These are phyloP conservation scores for Cytospora piceae DNA, from an alignment of 2,329 filamentous ascomycete species.

Conservation along the genomic window DNA sequence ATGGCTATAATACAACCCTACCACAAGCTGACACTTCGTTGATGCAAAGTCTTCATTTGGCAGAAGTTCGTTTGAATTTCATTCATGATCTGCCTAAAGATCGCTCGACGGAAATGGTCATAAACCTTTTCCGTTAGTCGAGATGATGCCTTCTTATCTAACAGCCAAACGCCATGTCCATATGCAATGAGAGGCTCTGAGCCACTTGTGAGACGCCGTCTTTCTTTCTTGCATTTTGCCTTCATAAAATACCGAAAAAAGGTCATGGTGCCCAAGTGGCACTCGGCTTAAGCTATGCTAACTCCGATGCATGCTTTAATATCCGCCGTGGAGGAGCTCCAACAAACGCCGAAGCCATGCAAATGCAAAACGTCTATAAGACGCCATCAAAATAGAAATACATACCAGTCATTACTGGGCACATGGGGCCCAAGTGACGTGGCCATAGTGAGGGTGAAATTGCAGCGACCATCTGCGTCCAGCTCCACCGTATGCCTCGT, in stretches of 20 bases:
- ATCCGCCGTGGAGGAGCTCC: neutral
- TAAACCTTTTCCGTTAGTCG: neutral
- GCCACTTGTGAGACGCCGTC: neutral
- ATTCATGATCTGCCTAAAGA: neutral
- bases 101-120: neutral
- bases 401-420: neutral
- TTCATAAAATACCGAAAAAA: neutral
- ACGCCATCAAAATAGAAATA: neutral
- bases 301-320: neutral
- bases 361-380: neutral
- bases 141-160: neutral
- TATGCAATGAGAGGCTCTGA: neutral
- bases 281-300: neutral
- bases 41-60: neutral
- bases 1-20: neutral
- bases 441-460: neutral
- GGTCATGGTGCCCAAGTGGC: neutral
- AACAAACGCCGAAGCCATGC: conserved; percentile 4
- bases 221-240: neutral
- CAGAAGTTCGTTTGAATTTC: neutral
- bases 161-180: conserved; percentile 1
- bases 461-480: neutral
- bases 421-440: neutral
- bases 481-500: conserved; percentile 2
- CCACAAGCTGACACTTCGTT: neutral